Evolutionary conservation across 2,329 filamentous ascomycete genomes (phyloP).

Genomic region (Alternaria novae-zelandiae): DNA sequence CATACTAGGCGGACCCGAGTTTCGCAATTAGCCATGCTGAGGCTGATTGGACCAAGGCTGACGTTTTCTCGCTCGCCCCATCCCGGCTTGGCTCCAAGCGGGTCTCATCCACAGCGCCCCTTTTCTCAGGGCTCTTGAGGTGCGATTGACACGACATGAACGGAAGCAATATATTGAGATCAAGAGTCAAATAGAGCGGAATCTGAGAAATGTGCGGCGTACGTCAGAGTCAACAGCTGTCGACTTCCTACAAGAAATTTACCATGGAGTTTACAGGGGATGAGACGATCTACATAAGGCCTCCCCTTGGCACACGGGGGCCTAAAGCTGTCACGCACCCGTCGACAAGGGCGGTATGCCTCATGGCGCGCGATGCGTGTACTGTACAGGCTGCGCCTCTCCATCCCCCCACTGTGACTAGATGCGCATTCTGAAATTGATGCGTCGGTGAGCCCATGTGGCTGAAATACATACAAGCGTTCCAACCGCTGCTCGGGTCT

Average conservation of each 20-base stretch:
- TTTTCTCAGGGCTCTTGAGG: not conserved
- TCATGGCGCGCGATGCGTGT: not conserved
- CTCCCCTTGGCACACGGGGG: not conserved
- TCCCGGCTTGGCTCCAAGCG: not conserved
- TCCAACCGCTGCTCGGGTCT: not conserved
- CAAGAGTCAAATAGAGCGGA: not conserved
- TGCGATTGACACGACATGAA: not conserved
- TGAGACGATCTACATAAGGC: constrained; percentile 1
- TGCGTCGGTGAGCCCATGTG: not conserved
- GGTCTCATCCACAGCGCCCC: not conserved
- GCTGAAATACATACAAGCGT: not conserved
- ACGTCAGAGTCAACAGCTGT: not conserved
- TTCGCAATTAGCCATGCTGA: not conserved
- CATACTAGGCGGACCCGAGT: not conserved
- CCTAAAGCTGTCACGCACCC: not conserved
- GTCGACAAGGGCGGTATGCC: not conserved
- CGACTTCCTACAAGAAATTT: not conserved
- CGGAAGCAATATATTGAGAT: not conserved
- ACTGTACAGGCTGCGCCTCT: constrained; percentile 3
- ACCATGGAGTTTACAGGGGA: not conserved
- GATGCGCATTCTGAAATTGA: not conserved
- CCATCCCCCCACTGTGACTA: not conserved
- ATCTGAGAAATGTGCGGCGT: not conserved
- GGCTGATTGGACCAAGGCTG: not conserved
- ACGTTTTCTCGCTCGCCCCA: not conserved